Conservation (phyloP, 176 grass and related monocot species). For the Urochloa ruziziensis region DNA sequence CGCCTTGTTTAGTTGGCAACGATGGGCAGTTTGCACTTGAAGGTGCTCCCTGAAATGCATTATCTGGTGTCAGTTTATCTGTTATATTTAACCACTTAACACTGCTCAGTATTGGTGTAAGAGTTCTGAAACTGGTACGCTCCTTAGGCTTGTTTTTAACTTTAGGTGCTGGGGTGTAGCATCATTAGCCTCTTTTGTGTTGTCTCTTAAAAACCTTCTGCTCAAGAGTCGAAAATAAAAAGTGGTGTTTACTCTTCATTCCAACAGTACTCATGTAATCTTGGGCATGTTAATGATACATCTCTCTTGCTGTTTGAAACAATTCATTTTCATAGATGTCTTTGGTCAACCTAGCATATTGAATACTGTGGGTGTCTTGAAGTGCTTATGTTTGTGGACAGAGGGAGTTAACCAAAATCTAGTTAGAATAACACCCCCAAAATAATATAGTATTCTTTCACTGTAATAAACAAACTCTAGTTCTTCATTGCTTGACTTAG, state of each 20-base stretch:
- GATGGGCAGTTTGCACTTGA: neutral
- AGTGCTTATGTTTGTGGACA: too few relatives aligned
- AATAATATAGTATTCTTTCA: too few relatives aligned
- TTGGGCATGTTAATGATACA: neutral
- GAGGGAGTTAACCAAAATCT: too few relatives aligned
- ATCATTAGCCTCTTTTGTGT: neutral
- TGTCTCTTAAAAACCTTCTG: neutral
- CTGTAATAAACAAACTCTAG: too few relatives aligned
- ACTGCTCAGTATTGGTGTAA: neutral
- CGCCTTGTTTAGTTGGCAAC: neutral
- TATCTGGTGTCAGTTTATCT: neutral
- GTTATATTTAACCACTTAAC: neutral
- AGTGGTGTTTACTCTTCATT: neutral
- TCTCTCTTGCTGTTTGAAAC: too few relatives aligned
- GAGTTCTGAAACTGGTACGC: neutral
- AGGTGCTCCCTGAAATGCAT: neutral
- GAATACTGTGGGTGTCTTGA: too few relatives aligned
- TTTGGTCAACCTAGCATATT: too few relatives aligned
- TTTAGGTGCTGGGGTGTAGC: neutral
- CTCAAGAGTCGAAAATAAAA: too few relatives aligned
- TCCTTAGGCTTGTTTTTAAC: neutral
- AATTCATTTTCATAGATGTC: too few relatives aligned
- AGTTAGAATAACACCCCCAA: too few relatives aligned
- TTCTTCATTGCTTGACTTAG: too few relatives aligned
- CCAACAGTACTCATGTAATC: neutral